Base-by-base conservation (phyloP, 176 grass and related monocot genomes). In the Miscanthus lutarioriparius region DNA sequence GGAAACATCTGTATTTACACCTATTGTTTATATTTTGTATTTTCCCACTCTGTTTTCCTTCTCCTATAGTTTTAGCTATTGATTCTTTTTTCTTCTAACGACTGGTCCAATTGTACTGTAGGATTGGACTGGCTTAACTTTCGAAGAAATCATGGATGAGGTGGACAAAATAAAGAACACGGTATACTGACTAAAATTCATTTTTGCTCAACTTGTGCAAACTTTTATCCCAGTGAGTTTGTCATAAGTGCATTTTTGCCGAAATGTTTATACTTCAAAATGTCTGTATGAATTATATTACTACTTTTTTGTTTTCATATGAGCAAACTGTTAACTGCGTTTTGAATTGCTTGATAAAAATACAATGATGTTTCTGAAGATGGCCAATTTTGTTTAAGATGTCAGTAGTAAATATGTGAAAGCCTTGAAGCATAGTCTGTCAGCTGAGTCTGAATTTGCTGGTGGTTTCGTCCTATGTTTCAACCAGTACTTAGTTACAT, bases 91-190 rank as follows among this genome's bases (percentile, higher is more conserved):
- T 63, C 3, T 41, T 80, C 58, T 83, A 20, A 77, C 27, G 15
- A 70, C 67, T 76, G 17, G 25, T 79, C 51, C 20, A 72, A 43
- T 72, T 83, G 75, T 43, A 35, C 65, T 93, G 83, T 80, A 98
- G 96, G 96, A 98, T 74, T 98, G 96, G 96, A 95, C 96, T 80
- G 96, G 96, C 17, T 85, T 98, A 72, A 94, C 85, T n/a, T 98
- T 98, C 58, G 23, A 93, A 70, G 91, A 98, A 90, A 98, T 98
- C 83, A 98, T 98, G 93, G 91, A 95, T 33, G 96, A 98, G 17
- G 91, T 91, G 9, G 93, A 95, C n/a, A 92, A 92, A 83, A 98
- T 95, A 75, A 98, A 94, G 77, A 95, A 63, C 68, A 95, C 91
- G 36, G 96, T 98, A 95, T 88, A 67, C 51, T 61, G 39, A 78